Percentiles rank a stretch among this genome's conserved stretches.
Evolutionary conservation across 805 yeast genomes (phyloP).

Genomic region (Candida pini): DNA sequence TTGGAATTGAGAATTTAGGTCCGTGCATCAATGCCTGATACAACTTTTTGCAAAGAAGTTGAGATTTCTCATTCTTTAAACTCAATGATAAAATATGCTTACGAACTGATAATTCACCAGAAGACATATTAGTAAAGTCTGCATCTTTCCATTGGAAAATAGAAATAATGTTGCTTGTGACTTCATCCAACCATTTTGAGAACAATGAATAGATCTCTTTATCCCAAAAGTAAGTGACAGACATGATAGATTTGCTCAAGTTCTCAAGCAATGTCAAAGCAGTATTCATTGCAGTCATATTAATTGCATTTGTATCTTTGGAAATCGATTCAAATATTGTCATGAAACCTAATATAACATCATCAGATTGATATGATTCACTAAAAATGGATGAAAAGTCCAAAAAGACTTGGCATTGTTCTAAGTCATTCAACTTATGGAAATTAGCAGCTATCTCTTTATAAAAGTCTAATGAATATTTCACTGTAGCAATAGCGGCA

Average conservation of each 20-base stretch:
- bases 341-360: constrained; percentile 30
- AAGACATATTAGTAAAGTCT: constrained; percentile 17
- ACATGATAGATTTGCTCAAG: constrained; percentile 23
- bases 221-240: constrained; percentile 20
- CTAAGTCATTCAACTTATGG: constrained; percentile 23
- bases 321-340: constrained; percentile 26
- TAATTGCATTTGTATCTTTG: constrained; percentile 18
- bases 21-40: constrained; percentile 51
- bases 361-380: constrained; percentile 24
- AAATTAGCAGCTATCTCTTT: constrained; percentile 21
- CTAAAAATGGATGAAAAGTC: constrained; percentile 38
- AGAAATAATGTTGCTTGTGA: constrained; percentile 17
- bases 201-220: constrained; percentile 6
- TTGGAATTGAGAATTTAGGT: constrained; percentile 46
- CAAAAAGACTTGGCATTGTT: constrained; percentile 31
- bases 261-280: constrained; percentile 31
- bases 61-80: constrained; percentile 21
- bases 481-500: constrained; percentile 43
- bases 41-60: constrained; percentile 32
- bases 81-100: constrained; percentile 38
- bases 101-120: constrained; percentile 39
- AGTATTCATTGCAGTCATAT: constrained; percentile 31
- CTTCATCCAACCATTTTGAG: constrained; percentile 11
- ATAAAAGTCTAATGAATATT: constrained; percentile 33
- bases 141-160: constrained; percentile 35